Evolutionary conservation across 2,329 filamentous ascomycete genomes (phyloP), one percentile per base, ranked within the genome.

Genomic region (Penicillium sp.): DNA sequence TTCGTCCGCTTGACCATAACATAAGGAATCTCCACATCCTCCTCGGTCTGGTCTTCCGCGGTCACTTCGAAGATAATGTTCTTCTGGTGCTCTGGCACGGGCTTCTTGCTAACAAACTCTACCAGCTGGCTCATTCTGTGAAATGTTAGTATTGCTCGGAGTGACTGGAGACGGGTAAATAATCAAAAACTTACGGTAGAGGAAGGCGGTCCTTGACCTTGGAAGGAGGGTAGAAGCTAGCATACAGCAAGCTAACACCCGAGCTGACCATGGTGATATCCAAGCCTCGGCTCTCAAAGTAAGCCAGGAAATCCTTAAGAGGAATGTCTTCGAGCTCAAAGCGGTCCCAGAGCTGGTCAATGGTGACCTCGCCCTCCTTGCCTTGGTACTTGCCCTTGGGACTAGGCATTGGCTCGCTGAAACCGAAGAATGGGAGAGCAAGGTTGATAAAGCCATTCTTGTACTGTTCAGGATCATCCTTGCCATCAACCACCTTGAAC

Each of bases 391-490:
- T 90, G 63, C 93, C 90, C 84, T 97, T 98, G 29, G 93, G 91
- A 66, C 91, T 96, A 5, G 88, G 87, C 67, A 99, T 96, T 2
- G 95, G 95, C 78, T 99, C 95, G 70, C 91, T 96, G 84, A 99
- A 99, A 39, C 93, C 93, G 67, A 99, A 96, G 84, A 99, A 98
- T 1, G 95, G 95, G 62, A 99, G 80, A 1, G 95, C 95, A 65
- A 99, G 79, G 79, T 99, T 99, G 78, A 98, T 84, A 76, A 99
- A 99, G 16, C 95, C 95, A 72, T 99, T 99, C 85, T 98, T 98
- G 87, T 96, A 99, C 77, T 98, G 90, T 79, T 98, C 95, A 63
- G 97, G 89, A 67, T 98, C 91, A n/a, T 84, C 86, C 82, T 99
- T 97, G 71, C 92, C 93, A 70, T 98, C 95, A 46, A 99, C 82